These are phyloP conservation scores for Globisporangium takayamanum DNA, from an alignment of 352 stramenopile species.

Conservation along the genomic window DNA sequence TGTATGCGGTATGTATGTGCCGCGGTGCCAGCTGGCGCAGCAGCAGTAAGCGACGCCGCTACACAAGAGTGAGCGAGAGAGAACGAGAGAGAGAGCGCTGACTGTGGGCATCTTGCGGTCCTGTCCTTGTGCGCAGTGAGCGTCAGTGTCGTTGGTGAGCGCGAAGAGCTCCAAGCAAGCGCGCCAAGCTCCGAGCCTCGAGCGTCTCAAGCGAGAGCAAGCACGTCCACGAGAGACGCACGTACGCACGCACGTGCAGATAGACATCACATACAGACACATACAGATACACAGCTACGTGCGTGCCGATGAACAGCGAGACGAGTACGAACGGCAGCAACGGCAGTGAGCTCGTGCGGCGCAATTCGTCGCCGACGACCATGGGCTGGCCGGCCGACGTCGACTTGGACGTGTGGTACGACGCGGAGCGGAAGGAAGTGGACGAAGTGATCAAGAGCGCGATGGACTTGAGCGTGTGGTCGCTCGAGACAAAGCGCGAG, in stretches of 20 bases:
- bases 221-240: background rate
- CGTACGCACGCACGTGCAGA: background rate
- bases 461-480: conserved; percentile 69
- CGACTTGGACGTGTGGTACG: conserved; percentile 72
- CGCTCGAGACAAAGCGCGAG: conserved; percentile 61
- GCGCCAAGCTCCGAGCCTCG: no score
- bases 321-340: background rate
- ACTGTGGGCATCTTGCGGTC: no score
- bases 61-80: no score
- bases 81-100: no score
- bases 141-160: no score
- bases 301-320: conserved; percentile 3
- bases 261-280: background rate
- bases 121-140: no score
- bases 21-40: no score
- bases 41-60: no score
- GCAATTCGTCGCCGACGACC: conserved; percentile 18
- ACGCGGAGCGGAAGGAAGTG: conserved; percentile 58
- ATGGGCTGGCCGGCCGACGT: conserved; percentile 62
- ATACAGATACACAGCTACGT: background rate
- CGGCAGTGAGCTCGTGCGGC: conserved; percentile 1
- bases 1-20: no score
- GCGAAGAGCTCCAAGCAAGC: no score
- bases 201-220: no score
- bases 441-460: conserved; percentile 62